Evolutionary conservation across 129 eudicot genomes (phyloP), one percentile per base, ranked within the genome.

Genomic region (Centrapalus pauciflorus): DNA sequence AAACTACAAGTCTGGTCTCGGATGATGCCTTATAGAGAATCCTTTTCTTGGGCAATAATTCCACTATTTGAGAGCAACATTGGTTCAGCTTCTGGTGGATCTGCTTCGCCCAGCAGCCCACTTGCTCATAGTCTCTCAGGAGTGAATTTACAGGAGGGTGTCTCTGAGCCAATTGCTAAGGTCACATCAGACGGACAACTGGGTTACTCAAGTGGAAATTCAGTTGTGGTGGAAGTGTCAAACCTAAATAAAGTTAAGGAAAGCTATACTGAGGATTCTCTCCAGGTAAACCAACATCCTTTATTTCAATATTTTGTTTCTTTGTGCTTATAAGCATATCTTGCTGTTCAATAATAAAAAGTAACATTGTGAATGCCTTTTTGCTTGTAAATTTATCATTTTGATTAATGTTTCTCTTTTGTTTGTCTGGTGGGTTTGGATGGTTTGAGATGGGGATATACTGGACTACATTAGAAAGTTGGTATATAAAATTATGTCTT

Each of bases 1-100:
- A 93, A 93, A 62, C 80, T 93, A 69, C 99, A 93, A 85, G 95
- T 89, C 33, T 93, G 99, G 99, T 93, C 99, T 30, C 91, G 99
- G 43, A 84, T 93, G 82, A 93, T 93, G 99, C 96, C 99, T 56
- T 89, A 86, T 72, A 93, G 93, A 71, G 99, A 93, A 76, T 77
- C 99, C 6, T 93, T 93, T 73, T 79, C 99, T 27, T 93, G 96
- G 99, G 96, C 99, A 16, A 84, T 89, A 20, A 87, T 93, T 54
- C 96, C 99, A 54, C 66, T 93, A 59, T 93, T 93, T 64, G 99
- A 93, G 56, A 86, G 88, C 83, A 87, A 80, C 77, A 80, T 79
- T 56, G 79, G 78, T 73, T 76, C 84, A 64, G 77, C 90, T 57
- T 75, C 96, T 64, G 96, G 84, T 55, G 99, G 96, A 34, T 77